Evolutionary conservation across 768 basidiomycete genomes (phyloP), one percentile per base, ranked within the genome.

Genomic region (Panaeolus cyanescens): DNA sequence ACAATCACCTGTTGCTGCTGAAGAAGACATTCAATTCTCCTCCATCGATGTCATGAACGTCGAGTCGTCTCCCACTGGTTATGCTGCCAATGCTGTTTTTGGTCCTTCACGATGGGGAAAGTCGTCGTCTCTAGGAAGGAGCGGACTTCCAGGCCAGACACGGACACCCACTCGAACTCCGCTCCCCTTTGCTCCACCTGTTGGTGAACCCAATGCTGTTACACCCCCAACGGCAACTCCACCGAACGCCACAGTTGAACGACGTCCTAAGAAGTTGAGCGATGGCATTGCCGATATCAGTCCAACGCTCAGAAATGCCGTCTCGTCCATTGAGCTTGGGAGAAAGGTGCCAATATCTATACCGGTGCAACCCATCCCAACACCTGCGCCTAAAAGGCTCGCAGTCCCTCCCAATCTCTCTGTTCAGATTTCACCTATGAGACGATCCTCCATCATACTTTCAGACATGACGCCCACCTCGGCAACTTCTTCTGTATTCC

Each of bases 401-500:
- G 63, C 55, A 30, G 19, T 40, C 54, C 40, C 62, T n/a, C 55
- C 22, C 15, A 59, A 37, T 13, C 45, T 32, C 22, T 54, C 25
- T 32, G 58, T 37, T 40, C 62, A 36, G 39, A 58, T 25, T 56
- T 55, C 10, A 30, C 58, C 33, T 34, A 42, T 32, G 39, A 56
- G 50, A 32, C 54, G 45, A 33, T 40, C 54, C 31, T 55, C 17
- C 33, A 32, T 19, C 53, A 55, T 34, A 62, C 64, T 17, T 54
- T 59, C 17, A 22, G 59, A 25, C 42, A 36, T 55, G 62, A 63
- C 37, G 6, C 59, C 60, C 20, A 64, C 64, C 36, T 55, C 58
- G 32, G 40, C 63, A 19, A 60, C 61, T 22, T 58, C 56, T 20
- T 61, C 60, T 22, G 62, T 59, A 17, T 56, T 59, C 40, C 62